Conservation (phyloP, 495 filamentous ascomycete genomes). For the Elaphomyces granulatus region DNA sequence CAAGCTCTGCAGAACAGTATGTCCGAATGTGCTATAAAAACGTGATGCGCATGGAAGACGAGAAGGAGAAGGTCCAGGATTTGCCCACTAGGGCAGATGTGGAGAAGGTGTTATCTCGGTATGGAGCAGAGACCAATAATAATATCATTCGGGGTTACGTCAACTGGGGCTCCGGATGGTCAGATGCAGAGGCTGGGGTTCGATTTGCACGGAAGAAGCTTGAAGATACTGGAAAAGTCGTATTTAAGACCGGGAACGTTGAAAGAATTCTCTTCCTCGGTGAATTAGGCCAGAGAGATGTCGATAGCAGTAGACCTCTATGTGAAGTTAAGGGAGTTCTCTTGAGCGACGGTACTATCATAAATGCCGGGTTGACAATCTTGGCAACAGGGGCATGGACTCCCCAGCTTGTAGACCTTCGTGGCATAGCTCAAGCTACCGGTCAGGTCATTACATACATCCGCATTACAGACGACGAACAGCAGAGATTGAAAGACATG, state of each 20-base stretch:
- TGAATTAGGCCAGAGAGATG: neutral
- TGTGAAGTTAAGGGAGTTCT: conserved; percentile 37
- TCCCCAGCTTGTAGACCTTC: conserved; percentile 55
- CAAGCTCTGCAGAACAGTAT: conserved; percentile 44
- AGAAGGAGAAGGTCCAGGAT: conserved; percentile 35
- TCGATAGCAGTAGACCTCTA: conserved; percentile 4
- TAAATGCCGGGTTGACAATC: conserved; percentile 59
- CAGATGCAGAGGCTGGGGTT: conserved; percentile 64
- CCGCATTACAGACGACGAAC: conserved; percentile 51
- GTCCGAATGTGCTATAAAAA: conserved; percentile 51
- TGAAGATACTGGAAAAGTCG: conserved; percentile 43
- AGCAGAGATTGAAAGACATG: conserved; percentile 43
- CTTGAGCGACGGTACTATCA: conserved; percentile 34
- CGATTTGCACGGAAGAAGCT: conserved; percentile 49
- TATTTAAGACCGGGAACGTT: conserved; percentile 49
- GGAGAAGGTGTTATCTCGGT: conserved; percentile 26
- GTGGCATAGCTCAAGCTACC: conserved; percentile 59
- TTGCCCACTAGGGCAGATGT: conserved; percentile 31
- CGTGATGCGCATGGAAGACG: conserved; percentile 26
- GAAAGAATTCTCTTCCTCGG: conserved; percentile 34
- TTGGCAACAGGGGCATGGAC: conserved; percentile 85
- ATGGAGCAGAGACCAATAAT: conserved; percentile 28
- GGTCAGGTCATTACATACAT: conserved; percentile 75
- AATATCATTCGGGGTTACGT: conserved; percentile 58
- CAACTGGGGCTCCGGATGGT: conserved; percentile 72